Conservation (phyloP, 495 filamentous ascomycete genomes). For the Tuber indicum region DNA sequence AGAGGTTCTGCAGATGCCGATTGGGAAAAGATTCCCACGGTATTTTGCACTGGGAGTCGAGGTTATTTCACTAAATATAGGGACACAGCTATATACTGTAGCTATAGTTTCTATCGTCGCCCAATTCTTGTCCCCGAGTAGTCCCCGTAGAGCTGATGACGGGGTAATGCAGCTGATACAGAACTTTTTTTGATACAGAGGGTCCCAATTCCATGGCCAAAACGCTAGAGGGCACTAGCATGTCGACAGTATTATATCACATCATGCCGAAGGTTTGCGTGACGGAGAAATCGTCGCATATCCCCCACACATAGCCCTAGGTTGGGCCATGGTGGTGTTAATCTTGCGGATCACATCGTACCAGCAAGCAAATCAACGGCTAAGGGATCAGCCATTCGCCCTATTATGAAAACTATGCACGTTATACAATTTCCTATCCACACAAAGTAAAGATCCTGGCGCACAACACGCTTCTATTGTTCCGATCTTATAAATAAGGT, state of each 20-base stretch:
- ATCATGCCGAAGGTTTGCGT: background rate
- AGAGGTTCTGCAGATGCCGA: background rate
- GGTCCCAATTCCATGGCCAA: background rate
- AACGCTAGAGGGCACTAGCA: background rate
- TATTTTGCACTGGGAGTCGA: background rate
- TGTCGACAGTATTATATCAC: no score
- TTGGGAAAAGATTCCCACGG: background rate
- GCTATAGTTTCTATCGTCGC: background rate
- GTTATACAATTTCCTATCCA: background rate
- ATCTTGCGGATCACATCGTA: background rate
- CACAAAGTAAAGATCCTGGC: background rate
- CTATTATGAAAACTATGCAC: background rate
- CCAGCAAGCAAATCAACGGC: background rate
- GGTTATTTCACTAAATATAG: background rate
- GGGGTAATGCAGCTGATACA: background rate
- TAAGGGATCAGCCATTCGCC: background rate
- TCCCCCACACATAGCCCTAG: background rate
- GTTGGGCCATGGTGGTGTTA: background rate
- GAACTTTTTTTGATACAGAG: background rate
- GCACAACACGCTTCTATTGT: background rate
- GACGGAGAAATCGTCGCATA: background rate
- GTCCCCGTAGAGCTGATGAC: background rate
- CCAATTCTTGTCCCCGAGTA: background rate
- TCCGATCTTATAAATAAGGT: background rate
- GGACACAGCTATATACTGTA: background rate